Conservation (phyloP, 192 early-diverging fungal genomes). For the Coemansia sp. region DNA sequence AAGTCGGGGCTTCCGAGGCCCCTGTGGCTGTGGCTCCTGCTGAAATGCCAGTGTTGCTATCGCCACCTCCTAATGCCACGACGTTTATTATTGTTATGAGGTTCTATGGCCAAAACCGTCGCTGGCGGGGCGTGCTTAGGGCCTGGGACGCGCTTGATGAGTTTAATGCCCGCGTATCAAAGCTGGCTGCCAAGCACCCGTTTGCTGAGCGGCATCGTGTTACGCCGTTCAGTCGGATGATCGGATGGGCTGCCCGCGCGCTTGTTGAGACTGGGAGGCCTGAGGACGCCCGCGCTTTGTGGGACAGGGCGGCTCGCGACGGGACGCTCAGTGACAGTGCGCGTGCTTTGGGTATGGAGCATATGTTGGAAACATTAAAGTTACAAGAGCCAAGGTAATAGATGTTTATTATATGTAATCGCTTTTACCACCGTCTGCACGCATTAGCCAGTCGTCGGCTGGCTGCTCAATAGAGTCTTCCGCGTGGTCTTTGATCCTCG, state of each 20-base stretch:
- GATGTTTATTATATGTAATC: not conserved
- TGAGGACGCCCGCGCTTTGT: slow-evolving; percentile 20
- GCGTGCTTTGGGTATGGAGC: slow-evolving; percentile 15
- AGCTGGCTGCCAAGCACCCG: not conserved
- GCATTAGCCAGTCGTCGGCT: slow-evolving; percentile 18
- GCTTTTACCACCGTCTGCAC: not conserved
- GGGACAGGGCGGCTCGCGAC: slow-evolving; percentile 13
- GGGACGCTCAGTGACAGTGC: slow-evolving; percentile 17
- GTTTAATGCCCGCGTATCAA: slow-evolving; percentile 23
- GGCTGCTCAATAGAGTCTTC: slow-evolving; percentile 6
- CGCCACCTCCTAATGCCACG: slow-evolving; percentile 36
- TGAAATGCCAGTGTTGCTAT: not conserved
- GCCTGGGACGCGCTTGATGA: slow-evolving; percentile 22
- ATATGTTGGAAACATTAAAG: slow-evolving; percentile 10
- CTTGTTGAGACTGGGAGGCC: not conserved
- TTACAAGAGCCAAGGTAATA: not conserved
- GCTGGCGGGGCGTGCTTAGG: slow-evolving; percentile 25
- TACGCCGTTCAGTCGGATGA: slow-evolving; percentile 30
- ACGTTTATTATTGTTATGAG: slow-evolving; percentile 45
- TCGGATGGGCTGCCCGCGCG: slow-evolving; percentile 35
- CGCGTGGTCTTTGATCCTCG: slow-evolving; percentile 27
- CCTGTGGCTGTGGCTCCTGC: not conserved
- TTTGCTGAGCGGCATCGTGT: slow-evolving; percentile 9
- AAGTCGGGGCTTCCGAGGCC: not conserved
- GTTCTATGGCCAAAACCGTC: slow-evolving; percentile 13